A percentile compares a stretch with the other conserved stretches of the same genome.
These are phyloP conservation scores for Fusarium citri DNA, from an alignment of 2,329 filamentous ascomycete species.

Conservation along the genomic window DNA sequence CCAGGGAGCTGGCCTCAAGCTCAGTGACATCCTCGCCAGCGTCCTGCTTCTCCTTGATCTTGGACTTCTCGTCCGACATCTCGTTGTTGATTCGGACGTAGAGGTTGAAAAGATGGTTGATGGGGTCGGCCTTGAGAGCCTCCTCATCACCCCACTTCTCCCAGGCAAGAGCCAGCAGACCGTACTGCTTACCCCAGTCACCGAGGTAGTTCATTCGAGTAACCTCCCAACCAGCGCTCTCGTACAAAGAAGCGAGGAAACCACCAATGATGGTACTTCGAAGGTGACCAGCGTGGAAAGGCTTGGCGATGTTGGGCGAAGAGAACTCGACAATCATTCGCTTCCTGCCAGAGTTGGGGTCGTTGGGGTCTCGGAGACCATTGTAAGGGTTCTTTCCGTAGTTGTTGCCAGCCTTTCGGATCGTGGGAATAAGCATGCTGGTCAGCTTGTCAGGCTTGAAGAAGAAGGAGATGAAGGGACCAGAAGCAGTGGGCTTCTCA, in stretches of 20 bases:
- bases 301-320: constrained; percentile 88
- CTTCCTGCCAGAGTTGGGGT: constrained; percentile 72
- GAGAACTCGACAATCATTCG: constrained; percentile 83
- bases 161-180: constrained; percentile 72
- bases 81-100: constrained; percentile 83
- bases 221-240: constrained; percentile 78
- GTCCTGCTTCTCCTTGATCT: constrained; percentile 68
- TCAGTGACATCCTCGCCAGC: constrained; percentile 62
- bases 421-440: constrained; percentile 74
- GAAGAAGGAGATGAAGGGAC: constrained; percentile 82
- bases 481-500: constrained; percentile 73
- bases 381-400: constrained; percentile 66
- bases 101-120: constrained; percentile 84
- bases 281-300: constrained; percentile 82
- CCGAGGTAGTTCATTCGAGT: constrained; percentile 71
- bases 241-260: constrained; percentile 79
- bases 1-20: constrained; percentile 68
- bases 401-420: constrained; percentile 68
- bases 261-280: constrained; percentile 84
- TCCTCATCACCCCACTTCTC: constrained; percentile 80
- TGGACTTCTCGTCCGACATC: constrained; percentile 73
- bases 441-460: constrained; percentile 77
- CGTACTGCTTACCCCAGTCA: constrained; percentile 49
- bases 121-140: constrained; percentile 76
- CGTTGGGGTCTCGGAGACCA: constrained; percentile 70